A percentile compares a stretch with the other conserved stretches of the same genome.
Conservation (phyloP, 192 early-diverging fungal species). For the Linnemannia schmuckeri region DNA sequence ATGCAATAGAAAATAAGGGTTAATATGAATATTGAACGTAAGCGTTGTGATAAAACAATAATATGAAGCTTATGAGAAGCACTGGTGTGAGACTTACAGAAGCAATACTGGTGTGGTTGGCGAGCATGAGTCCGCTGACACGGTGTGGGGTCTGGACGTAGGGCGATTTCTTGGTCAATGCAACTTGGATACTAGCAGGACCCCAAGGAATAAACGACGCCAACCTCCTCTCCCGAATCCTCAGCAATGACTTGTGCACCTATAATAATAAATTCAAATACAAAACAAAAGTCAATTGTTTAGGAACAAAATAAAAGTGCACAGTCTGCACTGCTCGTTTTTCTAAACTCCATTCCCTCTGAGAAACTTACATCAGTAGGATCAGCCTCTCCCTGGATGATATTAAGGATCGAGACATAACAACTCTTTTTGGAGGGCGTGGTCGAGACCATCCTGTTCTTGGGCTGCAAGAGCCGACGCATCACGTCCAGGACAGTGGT, state of each 20-base stretch:
- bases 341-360: too few species aligned
- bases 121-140: slow-evolving; percentile 98
- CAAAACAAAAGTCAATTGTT: not conserved
- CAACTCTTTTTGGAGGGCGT: slow-evolving; percentile 92
- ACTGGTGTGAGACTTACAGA: slow-evolving; percentile 8
- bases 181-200: slow-evolving; percentile 98
- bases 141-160: slow-evolving; percentile 93
- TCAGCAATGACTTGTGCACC: slow-evolving; percentile 97
- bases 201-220: slow-evolving; percentile 99
- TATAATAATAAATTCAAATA: slow-evolving; percentile 52
- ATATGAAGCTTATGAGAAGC: not conserved
- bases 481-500: slow-evolving; percentile 99
- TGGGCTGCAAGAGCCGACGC: slow-evolving; percentile 94
- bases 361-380: slow-evolving; percentile 85
- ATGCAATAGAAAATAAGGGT: not conserved
- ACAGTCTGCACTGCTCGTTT: not conserved
- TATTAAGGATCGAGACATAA: slow-evolving; percentile 98
- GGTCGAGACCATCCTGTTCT: slow-evolving; percentile 98
- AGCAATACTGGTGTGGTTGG: slow-evolving; percentile 90
- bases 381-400: slow-evolving; percentile 99
- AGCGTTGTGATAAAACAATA: too few species aligned
- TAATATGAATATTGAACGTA: too few species aligned
- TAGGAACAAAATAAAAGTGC: not conserved
- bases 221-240: slow-evolving; percentile 93
- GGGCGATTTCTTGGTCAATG: slow-evolving; percentile 92